These are phyloP conservation scores for Huntiella decipiens DNA, from an alignment of 2,329 filamentous ascomycete species.

Conservation along the genomic window DNA sequence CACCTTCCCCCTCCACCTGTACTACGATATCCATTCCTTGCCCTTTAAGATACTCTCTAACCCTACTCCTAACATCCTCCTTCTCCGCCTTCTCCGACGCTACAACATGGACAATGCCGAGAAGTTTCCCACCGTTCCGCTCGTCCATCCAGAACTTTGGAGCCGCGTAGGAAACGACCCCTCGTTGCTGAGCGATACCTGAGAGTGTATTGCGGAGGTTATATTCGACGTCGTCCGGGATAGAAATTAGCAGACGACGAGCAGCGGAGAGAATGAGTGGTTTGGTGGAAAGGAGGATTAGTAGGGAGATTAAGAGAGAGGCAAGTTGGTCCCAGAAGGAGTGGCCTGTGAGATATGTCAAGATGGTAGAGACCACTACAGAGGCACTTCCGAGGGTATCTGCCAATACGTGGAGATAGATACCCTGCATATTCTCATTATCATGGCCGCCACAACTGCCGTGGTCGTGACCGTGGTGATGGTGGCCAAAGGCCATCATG, in stretches of 20 bases:
- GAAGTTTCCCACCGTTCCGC: constrained; percentile 33
- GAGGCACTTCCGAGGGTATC: constrained; percentile 89
- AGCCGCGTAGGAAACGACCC: constrained; percentile 68
- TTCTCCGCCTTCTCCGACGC: constrained; percentile 52
- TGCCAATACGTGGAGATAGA: constrained; percentile 86
- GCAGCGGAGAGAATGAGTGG: constrained; percentile 76
- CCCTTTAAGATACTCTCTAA: constrained; percentile 48
- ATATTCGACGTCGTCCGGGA: constrained; percentile 76
- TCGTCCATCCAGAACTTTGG: constrained; percentile 91
- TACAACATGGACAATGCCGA: constrained; percentile 75
- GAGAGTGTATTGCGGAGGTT: constrained; percentile 69
- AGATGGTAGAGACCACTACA: constrained; percentile 75
- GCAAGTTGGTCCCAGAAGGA: constrained; percentile 87
- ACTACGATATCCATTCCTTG: constrained; percentile 66
- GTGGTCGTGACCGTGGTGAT: constrained; percentile 36
- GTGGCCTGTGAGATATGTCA: constrained; percentile 81
- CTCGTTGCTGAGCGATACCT: constrained; percentile 62
- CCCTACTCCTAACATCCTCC: constrained; percentile 69
- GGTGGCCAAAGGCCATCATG: constrained; percentile 63
- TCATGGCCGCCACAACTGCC: constrained; percentile 34
- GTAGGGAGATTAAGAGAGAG: constrained; percentile 76
- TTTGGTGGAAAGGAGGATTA: constrained; percentile 84
- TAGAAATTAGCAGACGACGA: constrained; percentile 61
- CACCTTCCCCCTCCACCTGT: constrained; percentile 74
- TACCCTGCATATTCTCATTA: constrained; percentile 96